These are phyloP conservation scores for Ceratocystis albifundus DNA, from an alignment of 2,329 filamentous ascomycete species.

Conservation along the genomic window DNA sequence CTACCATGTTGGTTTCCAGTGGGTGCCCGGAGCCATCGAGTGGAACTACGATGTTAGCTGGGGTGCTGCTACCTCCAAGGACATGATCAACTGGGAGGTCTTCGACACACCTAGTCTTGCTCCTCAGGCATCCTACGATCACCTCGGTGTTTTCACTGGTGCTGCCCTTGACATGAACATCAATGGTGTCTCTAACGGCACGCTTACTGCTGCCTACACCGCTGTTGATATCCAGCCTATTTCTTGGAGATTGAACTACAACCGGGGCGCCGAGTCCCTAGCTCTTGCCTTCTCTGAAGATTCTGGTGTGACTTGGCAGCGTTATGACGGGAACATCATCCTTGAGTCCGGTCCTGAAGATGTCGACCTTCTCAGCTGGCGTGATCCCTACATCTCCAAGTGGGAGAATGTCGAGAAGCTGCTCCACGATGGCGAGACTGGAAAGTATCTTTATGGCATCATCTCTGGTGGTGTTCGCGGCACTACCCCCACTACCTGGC, in stretches of 20 bases:
- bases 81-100: slow-evolving; percentile 31
- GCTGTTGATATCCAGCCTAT: slow-evolving; percentile 36
- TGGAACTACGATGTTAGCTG: slow-evolving; percentile 27
- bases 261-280: slow-evolving; percentile 37
- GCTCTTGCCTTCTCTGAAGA: slow-evolving; percentile 35
- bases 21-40: slow-evolving; percentile 24
- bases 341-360: slow-evolving; percentile 24
- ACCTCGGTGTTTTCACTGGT: slow-evolving; percentile 37
- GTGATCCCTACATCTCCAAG: slow-evolving; percentile 27
- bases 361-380: slow-evolving; percentile 26
- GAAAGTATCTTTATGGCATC: slow-evolving; percentile 32
- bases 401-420: slow-evolving; percentile 25
- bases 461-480: slow-evolving; percentile 30
- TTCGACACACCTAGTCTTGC: slow-evolving; percentile 22
- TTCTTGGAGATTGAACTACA: slow-evolving; percentile 37
- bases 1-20: slow-evolving; percentile 37
- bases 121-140: slow-evolving; percentile 32
- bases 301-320: slow-evolving; percentile 26
- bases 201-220: slow-evolving; percentile 36
- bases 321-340: slow-evolving; percentile 25
- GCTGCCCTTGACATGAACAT: slow-evolving; percentile 35
- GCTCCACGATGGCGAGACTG: slow-evolving; percentile 21
- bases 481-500: slow-evolving; percentile 25
- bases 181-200: slow-evolving; percentile 28
- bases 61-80: slow-evolving; percentile 32